Base-by-base conservation (phyloP, 192 early-diverging fungal species). In the Fimicolochytrium jonesii region DNA sequence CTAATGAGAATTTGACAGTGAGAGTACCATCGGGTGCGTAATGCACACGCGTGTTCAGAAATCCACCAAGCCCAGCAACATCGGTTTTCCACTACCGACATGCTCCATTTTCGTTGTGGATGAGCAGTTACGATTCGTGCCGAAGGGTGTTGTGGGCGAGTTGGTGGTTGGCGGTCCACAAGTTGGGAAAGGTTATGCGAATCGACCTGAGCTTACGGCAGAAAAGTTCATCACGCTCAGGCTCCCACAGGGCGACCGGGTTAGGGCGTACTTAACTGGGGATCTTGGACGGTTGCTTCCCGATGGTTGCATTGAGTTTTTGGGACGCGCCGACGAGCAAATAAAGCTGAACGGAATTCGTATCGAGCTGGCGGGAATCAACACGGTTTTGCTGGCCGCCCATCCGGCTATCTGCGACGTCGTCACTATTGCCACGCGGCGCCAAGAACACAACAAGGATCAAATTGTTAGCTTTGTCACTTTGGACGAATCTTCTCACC, bases 61-160 rank as follows among this genome's bases (percentile, higher is more conserved):
- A 17, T 18, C 67, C 28, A 61, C 36, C 13, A 31, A 46, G 7
- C 32, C 59, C 23, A 18, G 15, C 33, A 67, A 22, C 25, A 59
- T 69, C 31, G 67, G 67, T 41, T 64, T 34, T 36, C 51, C 67
- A 18, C 41, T 61, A 20, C 3, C 11, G 43, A 62, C 35, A n/a
- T 37, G 49, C 17, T 68, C 54, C 0, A 41, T 32, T 2, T 71
- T 37, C 29, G 51, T 71, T 0, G 26, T 71, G 25, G 39, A 50
- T 29, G n/a, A 25, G 13, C 23, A 26, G 0, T 15, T 34, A 31
- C 37, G 66, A 26, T 44, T 57, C 7, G 68, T 81, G 0, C 78
- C 78, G 5, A 29, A 62, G 37, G 77, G 77, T n/a, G 57, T 23
- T 20, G 20, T 68, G 13, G 78, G 78, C 6, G 78, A 80, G 44